Evolutionary conservation across 768 basidiomycete species (phyloP).

Genomic region (Candolleomyces eurysporus): DNA sequence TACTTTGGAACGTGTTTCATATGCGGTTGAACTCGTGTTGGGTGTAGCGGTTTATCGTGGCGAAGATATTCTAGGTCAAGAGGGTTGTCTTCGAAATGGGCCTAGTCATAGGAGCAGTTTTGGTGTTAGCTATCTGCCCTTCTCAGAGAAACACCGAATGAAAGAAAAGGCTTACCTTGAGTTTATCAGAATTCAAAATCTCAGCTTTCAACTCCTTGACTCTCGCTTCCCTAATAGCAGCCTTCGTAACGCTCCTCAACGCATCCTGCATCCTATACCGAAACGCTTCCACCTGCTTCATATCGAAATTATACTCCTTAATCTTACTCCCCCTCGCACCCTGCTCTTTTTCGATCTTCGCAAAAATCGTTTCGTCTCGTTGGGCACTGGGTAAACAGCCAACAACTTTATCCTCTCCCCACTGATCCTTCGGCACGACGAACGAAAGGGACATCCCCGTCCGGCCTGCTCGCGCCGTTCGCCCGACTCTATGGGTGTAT

Average conservation of each 20-base stretch:
- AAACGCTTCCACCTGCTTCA: conserved; percentile 96
- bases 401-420: conserved; percentile 75
- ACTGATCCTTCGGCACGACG: conserved; percentile 66
- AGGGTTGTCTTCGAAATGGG: conserved; percentile 97
- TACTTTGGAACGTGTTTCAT: conserved; percentile 97
- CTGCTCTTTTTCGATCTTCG: conserved; percentile 75
- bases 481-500: conserved; percentile 94
- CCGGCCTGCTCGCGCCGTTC: conserved; percentile 94
- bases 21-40: conserved; percentile 85
- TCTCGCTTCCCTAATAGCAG: conserved; percentile 84
- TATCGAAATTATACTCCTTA: conserved; percentile 92
- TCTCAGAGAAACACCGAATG: not conserved
- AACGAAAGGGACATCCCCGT: conserved; percentile 91
- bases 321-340: conserved; percentile 56
- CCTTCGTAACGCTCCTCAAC: conserved; percentile 81
- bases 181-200: conserved; percentile 92
- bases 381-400: conserved; percentile 66
- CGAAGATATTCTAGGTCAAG: conserved; percentile 87
- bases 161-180: conserved; percentile 65
- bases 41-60: conserved; percentile 93
- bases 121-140: not conserved
- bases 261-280: conserved; percentile 98
- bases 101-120: conserved; percentile 42
- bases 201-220: conserved; percentile 93
- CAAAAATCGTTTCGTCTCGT: conserved; percentile 75